phyloP scores from a whole-genome alignment of 2,329 filamentous ascomycete genomes.

The Thielaviopsis musarum region DNA sequence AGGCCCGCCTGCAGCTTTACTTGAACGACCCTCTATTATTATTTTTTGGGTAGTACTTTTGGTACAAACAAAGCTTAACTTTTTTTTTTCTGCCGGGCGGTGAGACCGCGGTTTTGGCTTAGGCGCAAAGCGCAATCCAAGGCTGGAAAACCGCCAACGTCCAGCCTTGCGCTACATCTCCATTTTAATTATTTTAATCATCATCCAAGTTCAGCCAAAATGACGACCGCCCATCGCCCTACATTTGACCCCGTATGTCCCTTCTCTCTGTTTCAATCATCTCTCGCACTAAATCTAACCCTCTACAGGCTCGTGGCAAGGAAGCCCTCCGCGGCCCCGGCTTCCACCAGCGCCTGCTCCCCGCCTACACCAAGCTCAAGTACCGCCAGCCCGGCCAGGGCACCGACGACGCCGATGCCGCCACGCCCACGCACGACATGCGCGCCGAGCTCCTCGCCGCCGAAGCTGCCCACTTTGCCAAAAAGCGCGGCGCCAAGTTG shows the following conservation, averaged over 20 bases:
- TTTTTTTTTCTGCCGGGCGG: conserved; percentile 33
- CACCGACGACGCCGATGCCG: conserved; percentile 50
- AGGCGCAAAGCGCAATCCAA: too few species aligned
- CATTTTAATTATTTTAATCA: neutral
- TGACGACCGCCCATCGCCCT: conserved; percentile 62
- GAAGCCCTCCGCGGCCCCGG: conserved; percentile 84
- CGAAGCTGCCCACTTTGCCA: conserved; percentile 74
- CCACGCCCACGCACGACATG: conserved; percentile 50
- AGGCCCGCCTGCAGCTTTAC: neutral
- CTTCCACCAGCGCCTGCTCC: conserved; percentile 90
- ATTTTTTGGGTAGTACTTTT: neutral
- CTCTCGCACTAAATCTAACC: neutral
- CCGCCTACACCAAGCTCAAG: conserved; percentile 87
- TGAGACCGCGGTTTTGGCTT: conserved; percentile 22
- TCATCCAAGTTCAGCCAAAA: conserved; percentile 17
- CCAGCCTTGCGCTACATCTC: conserved; percentile 2
- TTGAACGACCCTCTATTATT: neutral
- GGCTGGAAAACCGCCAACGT: neutral
- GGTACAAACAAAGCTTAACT: neutral
- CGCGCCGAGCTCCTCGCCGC: conserved; percentile 78
- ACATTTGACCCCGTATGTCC: conserved; percentile 75
- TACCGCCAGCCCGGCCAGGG: conserved; percentile 77
- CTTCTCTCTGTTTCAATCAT: neutral
- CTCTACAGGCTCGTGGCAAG: conserved; percentile 64
- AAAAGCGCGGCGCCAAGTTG: conserved; percentile 50